Evolutionary conservation across 2,329 filamentous ascomycete genomes (phyloP), one percentile per base, ranked within the genome.

Genomic region (Calonectria fujianensis): DNA sequence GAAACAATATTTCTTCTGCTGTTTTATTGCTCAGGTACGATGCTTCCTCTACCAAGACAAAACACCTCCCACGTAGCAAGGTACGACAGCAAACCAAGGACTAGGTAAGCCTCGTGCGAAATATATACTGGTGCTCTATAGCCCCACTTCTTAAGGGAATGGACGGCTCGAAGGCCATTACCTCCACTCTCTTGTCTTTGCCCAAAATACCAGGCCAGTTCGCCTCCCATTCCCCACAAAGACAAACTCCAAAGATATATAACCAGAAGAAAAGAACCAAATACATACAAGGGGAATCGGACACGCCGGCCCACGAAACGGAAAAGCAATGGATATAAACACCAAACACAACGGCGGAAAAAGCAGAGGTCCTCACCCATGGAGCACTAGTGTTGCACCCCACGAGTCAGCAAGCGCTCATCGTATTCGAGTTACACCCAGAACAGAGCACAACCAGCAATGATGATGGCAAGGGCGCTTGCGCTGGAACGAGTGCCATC

Each of bases 401-500:
- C 66, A 54, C 41, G 37, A 48, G 20, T 29, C 11, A 52, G 57
- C 48, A 29, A 50, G n/a, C 45, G 41, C 45, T 68, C 64, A n/a
- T 39, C 18, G 54, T 20, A 59, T 18, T 24, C 37, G 16, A 69
- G 29, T 81, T 81, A 85, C 74, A 85, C 73, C 83, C 83, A 85
- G 72, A 82, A 84, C 73, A 85, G 74, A 59, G 83, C 85, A 29
- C 75, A 78, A 48, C 82, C 82, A 13, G 85, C 85, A 76, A 86
- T 83, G 37, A 86, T 80, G 71, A 86, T 83, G 69, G 85, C 85
- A 76, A 86, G 73, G 14, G 81, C 82, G 74, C 85, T 87, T 13
- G 82, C 81, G 27, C 83, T 82, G 13, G 82, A 77, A 74, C 82
- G 82, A 74, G 80, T 79, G 70, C 83, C 81, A 16, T 77, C 79